phyloP scores from a whole-genome alignment of 2,329 filamentous ascomycete species.

The Sarocladiaceae sp. region DNA sequence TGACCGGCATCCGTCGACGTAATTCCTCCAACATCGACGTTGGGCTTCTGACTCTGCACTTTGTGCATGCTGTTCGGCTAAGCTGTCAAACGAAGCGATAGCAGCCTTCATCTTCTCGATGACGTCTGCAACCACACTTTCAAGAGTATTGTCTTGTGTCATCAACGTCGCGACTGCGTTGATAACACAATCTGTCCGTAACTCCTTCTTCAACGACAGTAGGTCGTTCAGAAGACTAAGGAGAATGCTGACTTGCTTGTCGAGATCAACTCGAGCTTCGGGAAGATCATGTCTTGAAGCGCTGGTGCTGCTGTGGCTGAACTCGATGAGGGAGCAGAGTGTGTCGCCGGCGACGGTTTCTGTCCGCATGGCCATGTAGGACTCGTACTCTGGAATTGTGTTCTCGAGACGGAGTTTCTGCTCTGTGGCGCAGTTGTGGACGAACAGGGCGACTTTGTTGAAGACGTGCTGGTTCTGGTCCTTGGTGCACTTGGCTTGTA shows the following conservation, averaged over 20 bases:
- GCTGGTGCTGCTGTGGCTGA: constrained; percentile 13
- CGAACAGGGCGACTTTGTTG: constrained; percentile 19
- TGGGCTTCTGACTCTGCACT: constrained; percentile 12
- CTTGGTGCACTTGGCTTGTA: constrained; percentile 16
- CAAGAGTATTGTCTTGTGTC: constrained; percentile 17
- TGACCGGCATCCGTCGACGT: constrained; percentile 25
- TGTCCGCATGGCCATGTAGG: constrained; percentile 24
- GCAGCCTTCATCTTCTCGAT: constrained; percentile 17
- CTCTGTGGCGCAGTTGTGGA: constrained; percentile 22
- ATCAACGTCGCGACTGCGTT: constrained; percentile 25
- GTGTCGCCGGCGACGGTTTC: constrained; percentile 22
- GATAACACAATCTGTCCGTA: constrained; percentile 21
- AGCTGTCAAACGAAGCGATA: constrained; percentile 20
- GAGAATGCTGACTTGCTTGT: constrained; percentile 20
- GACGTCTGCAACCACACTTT: constrained; percentile 19
- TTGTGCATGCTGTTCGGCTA: constrained; percentile 15
- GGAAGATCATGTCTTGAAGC: constrained; percentile 11
- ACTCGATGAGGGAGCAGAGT: constrained; percentile 23
- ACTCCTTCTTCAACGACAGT: constrained; percentile 28
- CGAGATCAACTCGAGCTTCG: constrained; percentile 14
- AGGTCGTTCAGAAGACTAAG: constrained; percentile 25
- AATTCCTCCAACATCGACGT: constrained; percentile 15
- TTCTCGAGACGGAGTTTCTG: constrained; percentile 21
- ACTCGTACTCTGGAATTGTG: constrained; percentile 20
- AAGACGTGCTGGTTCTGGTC: constrained; percentile 17